Conservation (phyloP, 208 protist species). For the Wallacemonas sp. region DNA sequence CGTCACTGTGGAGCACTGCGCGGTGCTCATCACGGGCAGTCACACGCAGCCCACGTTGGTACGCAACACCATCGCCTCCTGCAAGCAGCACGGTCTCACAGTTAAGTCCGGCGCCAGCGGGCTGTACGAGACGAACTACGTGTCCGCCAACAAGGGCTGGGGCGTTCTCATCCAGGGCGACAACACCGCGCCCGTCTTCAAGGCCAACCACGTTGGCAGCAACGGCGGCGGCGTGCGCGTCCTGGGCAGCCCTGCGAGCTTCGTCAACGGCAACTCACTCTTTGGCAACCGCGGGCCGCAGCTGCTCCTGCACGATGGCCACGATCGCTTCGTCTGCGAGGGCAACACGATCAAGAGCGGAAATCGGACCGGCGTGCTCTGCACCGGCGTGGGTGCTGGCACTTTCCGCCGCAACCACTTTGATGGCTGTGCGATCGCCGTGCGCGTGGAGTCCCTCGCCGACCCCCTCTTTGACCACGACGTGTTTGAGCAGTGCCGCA, state of each 20-base stretch:
- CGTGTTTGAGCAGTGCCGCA: constrained; percentile 27
- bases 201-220: constrained; percentile 32
- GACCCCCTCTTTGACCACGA: constrained; percentile 31
- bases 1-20: constrained; percentile 19
- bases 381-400: constrained; percentile 24
- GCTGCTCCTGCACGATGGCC: constrained; percentile 23
- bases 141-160: constrained; percentile 45
- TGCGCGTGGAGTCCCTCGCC: constrained; percentile 28
- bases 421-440: constrained; percentile 26
- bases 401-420: constrained; percentile 31
- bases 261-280: constrained; percentile 27
- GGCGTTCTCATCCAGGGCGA: constrained; percentile 34
- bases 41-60: constrained; percentile 26
- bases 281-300: constrained; percentile 39
- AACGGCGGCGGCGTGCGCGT: constrained; percentile 40
- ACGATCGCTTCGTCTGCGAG: constrained; percentile 19
- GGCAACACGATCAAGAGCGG: constrained; percentile 26
- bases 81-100: constrained; percentile 32
- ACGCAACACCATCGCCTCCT: constrained; percentile 36
- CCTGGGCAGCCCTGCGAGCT: constrained; percentile 15
- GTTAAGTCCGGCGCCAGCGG: constrained; percentile 22
- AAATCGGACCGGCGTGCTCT: constrained; percentile 30
- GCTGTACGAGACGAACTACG: constrained; percentile 43
- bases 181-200: constrained; percentile 17
- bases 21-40: constrained; percentile 24